A percentile compares a stretch with the other conserved stretches of the same genome.
phyloP scores from a whole-genome alignment of 331 rosid species.

The Pyracantha coccinea region DNA sequence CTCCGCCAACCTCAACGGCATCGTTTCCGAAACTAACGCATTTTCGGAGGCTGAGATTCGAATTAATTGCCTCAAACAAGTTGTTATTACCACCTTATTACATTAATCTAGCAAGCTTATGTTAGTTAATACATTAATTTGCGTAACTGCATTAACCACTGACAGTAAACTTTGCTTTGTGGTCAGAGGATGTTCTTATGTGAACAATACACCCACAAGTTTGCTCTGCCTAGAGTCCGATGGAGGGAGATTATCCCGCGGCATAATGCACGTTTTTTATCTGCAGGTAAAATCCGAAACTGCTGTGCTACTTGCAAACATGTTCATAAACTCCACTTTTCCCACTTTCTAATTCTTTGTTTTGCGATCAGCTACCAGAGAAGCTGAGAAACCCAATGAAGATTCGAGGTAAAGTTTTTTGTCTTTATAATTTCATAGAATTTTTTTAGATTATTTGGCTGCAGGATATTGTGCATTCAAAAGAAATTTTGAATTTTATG shows the following conservation, averaged over 20 bases:
- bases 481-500: neutral
- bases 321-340: neutral
- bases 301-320: neutral
- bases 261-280: slow-evolving; percentile 44
- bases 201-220: slow-evolving; percentile 55
- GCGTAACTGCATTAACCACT: neutral
- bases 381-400: slow-evolving; percentile 24
- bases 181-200: slow-evolving; percentile 56
- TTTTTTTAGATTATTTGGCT: neutral
- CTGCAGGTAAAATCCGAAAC: slow-evolving; percentile 29
- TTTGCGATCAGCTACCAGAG: slow-evolving; percentile 11
- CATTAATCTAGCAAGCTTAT: neutral
- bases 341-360: neutral
- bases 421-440: neutral
- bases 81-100: slow-evolving; percentile 4
- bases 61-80: slow-evolving; percentile 68
- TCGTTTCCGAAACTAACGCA: slow-evolving; percentile 51
- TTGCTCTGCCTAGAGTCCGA: slow-evolving; percentile 45
- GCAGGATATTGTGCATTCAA: neutral
- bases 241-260: slow-evolving; percentile 55
- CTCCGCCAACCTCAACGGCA: slow-evolving; percentile 50
- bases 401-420: slow-evolving; percentile 21
- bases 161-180: neutral
- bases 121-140: neutral
- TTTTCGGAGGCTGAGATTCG: slow-evolving; percentile 57